These are phyloP conservation scores for Fusarium tanahbumbuense DNA, from an alignment of 2,329 filamentous ascomycete genomes.

Conservation along the genomic window DNA sequence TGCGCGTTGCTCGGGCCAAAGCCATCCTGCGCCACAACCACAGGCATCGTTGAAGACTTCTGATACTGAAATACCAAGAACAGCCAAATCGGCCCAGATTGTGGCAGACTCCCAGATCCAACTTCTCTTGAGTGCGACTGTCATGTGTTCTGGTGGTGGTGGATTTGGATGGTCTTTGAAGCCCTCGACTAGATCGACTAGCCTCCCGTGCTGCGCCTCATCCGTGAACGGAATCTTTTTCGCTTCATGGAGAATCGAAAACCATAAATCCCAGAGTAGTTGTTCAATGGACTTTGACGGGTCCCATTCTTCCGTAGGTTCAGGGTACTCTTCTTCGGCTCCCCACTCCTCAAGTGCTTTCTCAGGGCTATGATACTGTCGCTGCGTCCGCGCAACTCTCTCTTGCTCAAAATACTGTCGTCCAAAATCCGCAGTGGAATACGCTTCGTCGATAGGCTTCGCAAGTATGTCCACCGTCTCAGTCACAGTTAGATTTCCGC, in stretches of 20 bases:
- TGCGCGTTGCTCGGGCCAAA: slow-evolving; percentile 10
- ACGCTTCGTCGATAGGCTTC: neutral
- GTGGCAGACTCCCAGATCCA: slow-evolving; percentile 5
- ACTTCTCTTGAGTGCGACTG: neutral
- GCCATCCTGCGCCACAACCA: slow-evolving; percentile 20
- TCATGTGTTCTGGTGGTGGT: slow-evolving; percentile 7
- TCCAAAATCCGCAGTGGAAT: slow-evolving; percentile 5
- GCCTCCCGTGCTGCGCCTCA: rapidly evolving
- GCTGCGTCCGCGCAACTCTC: neutral
- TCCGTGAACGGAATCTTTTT: neutral
- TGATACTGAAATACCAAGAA: neutral
- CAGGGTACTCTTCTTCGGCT: neutral
- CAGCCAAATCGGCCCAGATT: neutral
- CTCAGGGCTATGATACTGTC: neutral
- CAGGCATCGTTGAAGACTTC: slow-evolving; percentile 8
- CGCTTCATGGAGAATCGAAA: neutral
- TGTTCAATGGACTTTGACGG: neutral
- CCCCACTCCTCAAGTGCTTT: slow-evolving; percentile 16
- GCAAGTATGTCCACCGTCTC: neutral
- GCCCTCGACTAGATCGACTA: neutral
- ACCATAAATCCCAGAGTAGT: slow-evolving; percentile 1
- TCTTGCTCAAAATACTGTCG: neutral
- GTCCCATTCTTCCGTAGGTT: neutral
- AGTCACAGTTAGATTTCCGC: rapidly evolving
- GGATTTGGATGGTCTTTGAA: slow-evolving; percentile 2